phyloP scores from a whole-genome alignment of 306 rosid genomes.

The Purshia tridentata region DNA sequence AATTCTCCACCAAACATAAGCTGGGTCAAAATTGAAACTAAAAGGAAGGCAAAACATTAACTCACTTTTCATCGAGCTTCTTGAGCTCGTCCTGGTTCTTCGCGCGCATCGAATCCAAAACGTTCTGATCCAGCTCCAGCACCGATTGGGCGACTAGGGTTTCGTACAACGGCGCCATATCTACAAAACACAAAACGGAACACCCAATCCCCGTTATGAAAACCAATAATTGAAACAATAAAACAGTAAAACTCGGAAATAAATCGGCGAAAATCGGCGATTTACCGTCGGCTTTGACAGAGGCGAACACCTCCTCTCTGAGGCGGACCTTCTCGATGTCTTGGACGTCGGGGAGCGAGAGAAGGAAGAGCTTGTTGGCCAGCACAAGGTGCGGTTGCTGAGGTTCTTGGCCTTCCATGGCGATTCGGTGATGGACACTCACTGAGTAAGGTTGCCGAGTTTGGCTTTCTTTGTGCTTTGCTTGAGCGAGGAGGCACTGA shows the following conservation, averaged over 20 bases:
- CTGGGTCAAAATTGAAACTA: not conserved
- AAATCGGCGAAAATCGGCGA: not conserved
- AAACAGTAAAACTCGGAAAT: not conserved
- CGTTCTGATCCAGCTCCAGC: constrained; percentile 62
- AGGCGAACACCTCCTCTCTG: constrained; percentile 69
- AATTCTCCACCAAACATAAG: not conserved
- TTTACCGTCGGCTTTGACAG: constrained; percentile 73
- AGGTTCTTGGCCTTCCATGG: constrained; percentile 77
- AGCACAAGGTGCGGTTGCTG: constrained; percentile 80
- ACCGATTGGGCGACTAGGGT: constrained; percentile 68
- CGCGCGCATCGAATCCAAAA: constrained; percentile 69
- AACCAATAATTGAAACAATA: not conserved
- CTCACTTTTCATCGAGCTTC: constrained; percentile 93
- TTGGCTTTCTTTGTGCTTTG: constrained; percentile 23
- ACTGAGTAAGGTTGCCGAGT: constrained; percentile 28
- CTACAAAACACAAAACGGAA: constrained; percentile 29
- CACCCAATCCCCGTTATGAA: not conserved
- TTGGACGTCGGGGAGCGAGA: constrained; percentile 68
- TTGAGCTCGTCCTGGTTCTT: constrained; percentile 72
- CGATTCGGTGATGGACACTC: constrained; percentile 13
- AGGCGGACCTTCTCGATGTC: constrained; percentile 88
- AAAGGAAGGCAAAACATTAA: not conserved
- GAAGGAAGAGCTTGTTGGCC: constrained; percentile 87
- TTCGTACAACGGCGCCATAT: constrained; percentile 82
- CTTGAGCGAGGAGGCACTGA: constrained; percentile 34